Base-by-base conservation (phyloP, 2,329 filamentous ascomycete genomes). In the Neopestalotiopsis rosae region DNA sequence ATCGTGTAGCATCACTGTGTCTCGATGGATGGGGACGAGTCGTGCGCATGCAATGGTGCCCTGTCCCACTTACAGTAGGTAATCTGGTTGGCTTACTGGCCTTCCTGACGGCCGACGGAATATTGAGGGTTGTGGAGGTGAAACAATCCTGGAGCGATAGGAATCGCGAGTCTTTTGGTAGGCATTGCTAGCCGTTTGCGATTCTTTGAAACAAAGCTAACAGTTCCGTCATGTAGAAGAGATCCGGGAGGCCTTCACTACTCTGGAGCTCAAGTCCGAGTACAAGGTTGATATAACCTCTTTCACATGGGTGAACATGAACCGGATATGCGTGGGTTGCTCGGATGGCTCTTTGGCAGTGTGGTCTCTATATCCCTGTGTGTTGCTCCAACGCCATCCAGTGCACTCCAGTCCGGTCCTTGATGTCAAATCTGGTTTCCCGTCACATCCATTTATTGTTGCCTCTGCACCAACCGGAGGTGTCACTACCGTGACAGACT, bases 401-500 rank as follows among this genome's bases (percentile, higher is more conserved):
- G 80, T 86, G n/a, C 88, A 90, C 73, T 83, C 85, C 69, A 87
- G 83, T 63, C 79, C 83, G 66, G 80, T 90, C 4, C 81, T 89
- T 69, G 86, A 89, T 72, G 82, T 90, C 40, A 82, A 82, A 68
- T 86, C 87, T 0, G 87, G 83, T 24, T 89, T 88, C 71, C 88
- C 88, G 4, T 87, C 87, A 1, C 80, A 86, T 68, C 88, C 88
- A 0, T 87, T 86, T 71, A 75, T 89, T 9, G 79, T 90, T n/a
- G 84, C 85, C 6, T 88, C 87, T 1, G 81, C 83, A 4, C 87
- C 88, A 0, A 80, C 89, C 14, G 87, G 86, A 24, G 88, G 88
- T 66, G 82, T 85, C 28, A 79, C 84, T 28, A 86, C 85, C 28
- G 75, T 90, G 10, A 80, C 87, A 5, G 87, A 90, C 74, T 79